Base-by-base conservation (phyloP, 2,329 filamentous ascomycete genomes). In the Rasamsonia emersonii region DNA sequence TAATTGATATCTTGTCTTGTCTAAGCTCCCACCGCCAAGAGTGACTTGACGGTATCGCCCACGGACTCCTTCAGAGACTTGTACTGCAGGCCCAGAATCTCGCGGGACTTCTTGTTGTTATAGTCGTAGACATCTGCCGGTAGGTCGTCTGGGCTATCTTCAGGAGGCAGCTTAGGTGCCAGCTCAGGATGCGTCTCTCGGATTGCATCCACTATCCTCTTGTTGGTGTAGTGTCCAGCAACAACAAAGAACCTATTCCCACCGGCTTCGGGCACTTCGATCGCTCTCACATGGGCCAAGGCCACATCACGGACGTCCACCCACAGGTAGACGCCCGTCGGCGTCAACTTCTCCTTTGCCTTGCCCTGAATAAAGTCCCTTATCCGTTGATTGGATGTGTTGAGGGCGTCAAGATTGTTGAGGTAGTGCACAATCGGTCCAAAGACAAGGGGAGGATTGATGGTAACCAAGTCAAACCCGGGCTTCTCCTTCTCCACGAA, bases 351-450 rank as follows among this genome's bases (percentile, higher is more conserved):
- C 2, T 71, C 59, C 41, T 73, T 77, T 51, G 64, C 70, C 37
- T 73, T 70, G 11, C 81, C 82, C 5, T 66, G 69, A n/a, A 79
- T 67, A 31, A 82, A 58, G 38, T 79, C 68, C 6, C 73, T 63
- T 33, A 85, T 69, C 13, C 77, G 71, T 43, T 77, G 69, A 52
- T 86, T 86, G 9, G 79, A 83, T 1, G 79, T 82, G 59, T 86
- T 88, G 39, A 86, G 62, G 2, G 61, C 62, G n/a, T 75, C 70
- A 1, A 82, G 64, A 14, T 63, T 69, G 39, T 76, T 70, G 2
- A 86, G 65, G 42, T 77, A 75, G 43, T 79, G 70, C 30, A 77
- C 70, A 5, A 80, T 58, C 0, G 79, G 77, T 0, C 79, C 78
- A 24, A 80, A 70, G 0, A 77, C 74, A 34, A 74, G 63, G 0